A percentile compares a stretch with the other conserved stretches of the same genome.
phyloP scores from a whole-genome alignment of 768 basidiomycete genomes.

The Lentinula edodes region DNA sequence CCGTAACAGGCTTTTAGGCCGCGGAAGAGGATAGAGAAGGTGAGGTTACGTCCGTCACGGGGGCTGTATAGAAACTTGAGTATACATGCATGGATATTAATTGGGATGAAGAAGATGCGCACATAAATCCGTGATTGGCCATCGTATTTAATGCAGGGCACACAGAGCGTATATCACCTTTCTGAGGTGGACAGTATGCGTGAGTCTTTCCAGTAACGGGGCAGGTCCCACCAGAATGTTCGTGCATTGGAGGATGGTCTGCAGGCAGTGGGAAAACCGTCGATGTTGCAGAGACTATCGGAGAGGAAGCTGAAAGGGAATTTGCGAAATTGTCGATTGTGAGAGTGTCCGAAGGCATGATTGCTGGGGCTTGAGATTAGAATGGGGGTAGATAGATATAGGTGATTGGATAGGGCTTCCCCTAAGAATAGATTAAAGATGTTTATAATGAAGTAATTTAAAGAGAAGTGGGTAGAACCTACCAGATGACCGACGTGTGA shows the following conservation, averaged over 20 bases:
- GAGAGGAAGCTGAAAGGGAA: not conserved
- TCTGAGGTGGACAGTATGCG: constrained; percentile 8
- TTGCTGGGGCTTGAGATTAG: not conserved
- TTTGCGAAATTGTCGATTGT: not conserved
- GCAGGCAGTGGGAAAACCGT: not conserved
- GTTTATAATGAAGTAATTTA: not conserved
- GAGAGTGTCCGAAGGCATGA: not conserved
- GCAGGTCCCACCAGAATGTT: not conserved
- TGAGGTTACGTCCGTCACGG: constrained; percentile 47
- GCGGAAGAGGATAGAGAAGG: constrained; percentile 29
- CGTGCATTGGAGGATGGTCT: constrained; percentile 4
- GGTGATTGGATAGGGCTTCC: not conserved
- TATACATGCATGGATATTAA: not conserved
- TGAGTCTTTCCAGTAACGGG: constrained; percentile 1
- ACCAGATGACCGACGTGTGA: not conserved
- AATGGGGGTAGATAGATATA: not conserved
- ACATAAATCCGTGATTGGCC: constrained; percentile 50
- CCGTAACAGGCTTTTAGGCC: constrained; percentile 48
- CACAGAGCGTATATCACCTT: constrained; percentile 34
- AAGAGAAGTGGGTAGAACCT: not conserved
- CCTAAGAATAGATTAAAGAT: not conserved
- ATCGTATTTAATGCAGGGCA: constrained; percentile 49
- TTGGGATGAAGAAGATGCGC: constrained; percentile 13
- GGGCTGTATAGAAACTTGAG: constrained; percentile 25
- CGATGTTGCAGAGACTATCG: not conserved